These are phyloP conservation scores for Pleurotus djamor DNA, from an alignment of 768 basidiomycete species.

Conservation along the genomic window DNA sequence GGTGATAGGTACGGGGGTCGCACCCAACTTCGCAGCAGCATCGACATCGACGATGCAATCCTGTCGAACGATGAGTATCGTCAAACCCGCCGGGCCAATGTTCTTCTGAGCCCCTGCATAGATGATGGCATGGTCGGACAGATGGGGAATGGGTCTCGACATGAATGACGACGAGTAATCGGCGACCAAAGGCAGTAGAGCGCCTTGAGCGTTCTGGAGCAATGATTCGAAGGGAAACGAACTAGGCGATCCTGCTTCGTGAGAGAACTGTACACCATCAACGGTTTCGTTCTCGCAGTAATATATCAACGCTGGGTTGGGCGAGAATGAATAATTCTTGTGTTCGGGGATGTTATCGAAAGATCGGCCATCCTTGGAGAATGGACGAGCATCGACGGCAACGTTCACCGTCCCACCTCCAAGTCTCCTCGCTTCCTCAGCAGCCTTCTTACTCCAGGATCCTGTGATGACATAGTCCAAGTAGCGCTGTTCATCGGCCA, in stretches of 20 bases:
- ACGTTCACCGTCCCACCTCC: constrained; percentile 59
- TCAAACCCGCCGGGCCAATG: constrained; percentile 90
- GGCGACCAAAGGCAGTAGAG: constrained; percentile 80
- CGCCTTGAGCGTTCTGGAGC: constrained; percentile 29
- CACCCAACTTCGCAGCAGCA: constrained; percentile 70
- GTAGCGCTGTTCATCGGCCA: constrained; percentile 48
- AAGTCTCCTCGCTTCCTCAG: constrained; percentile 78
- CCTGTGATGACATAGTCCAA: constrained; percentile 94
- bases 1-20: constrained; percentile 71
- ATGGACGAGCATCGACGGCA: constrained; percentile 65
- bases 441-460: constrained; percentile 87
- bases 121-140: constrained; percentile 90
- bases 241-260: constrained; percentile 46
- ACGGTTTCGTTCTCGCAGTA: constrained; percentile 99
- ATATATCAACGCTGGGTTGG: constrained; percentile 87
- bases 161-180: constrained; percentile 98
- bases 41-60: constrained; percentile 92
- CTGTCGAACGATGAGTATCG: constrained; percentile 91
- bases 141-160: constrained; percentile 85
- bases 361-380: constrained; percentile 63
- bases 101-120: constrained; percentile 99
- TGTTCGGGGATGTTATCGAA: constrained; percentile 82
- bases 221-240: constrained; percentile 86
- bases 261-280: constrained; percentile 87
- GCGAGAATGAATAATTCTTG: constrained; percentile 70